Base-by-base conservation (phyloP, 139 green algal species). In the Micractinium conductrix region DNA sequence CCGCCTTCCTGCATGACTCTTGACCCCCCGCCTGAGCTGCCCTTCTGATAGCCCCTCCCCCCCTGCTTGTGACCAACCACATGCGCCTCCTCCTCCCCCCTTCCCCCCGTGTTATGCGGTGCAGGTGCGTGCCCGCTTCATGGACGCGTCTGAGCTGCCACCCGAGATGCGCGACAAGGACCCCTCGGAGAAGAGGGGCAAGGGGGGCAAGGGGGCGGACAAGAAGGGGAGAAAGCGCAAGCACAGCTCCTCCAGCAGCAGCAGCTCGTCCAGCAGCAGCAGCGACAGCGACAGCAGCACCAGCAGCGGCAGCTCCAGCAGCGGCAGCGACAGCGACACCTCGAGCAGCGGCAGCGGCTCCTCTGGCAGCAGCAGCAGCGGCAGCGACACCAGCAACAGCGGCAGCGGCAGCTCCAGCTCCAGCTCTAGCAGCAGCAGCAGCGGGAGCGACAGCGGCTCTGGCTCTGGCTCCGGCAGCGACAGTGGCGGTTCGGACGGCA, bases 111-210 rank as follows among this genome's bases (percentile, higher is more conserved):
- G n/a, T n/a, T n/a, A n/a, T n/a, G n/a, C n/a, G n/a, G n/a, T 38
- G 40, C 58, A 82, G 88, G 45, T 73, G 30, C 87, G 85, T 17
- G 86, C 88, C 30, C 76, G 80, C 19, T 95, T 92, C 75, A 43
- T 94, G 44, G 83, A 90, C 4, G 76, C 91, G 0, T 89, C 84
- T 4, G 91, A 95, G 60, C 14, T 93, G 22, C 88, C 91, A 4
- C 50, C 37, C 10, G 92, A 95, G 74, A 72, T 93, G 55, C 68
- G 87, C 60, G 48, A 43, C 74, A 87, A 69, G 55, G 72, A 45
- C 17, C 43, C 48, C 33, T n/a, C n/a, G n/a, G n/a, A n/a, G n/a
- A 85, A 38, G 48, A 72, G 42, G 62, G 48, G 53, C 74, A 87
- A 69, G 55, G 72, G 40, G 70, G 85, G 79, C 35, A 37, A 43